Evolutionary conservation across 306 rosid genomes (phyloP).

Genomic region (Glycyrrhiza uralensis): DNA sequence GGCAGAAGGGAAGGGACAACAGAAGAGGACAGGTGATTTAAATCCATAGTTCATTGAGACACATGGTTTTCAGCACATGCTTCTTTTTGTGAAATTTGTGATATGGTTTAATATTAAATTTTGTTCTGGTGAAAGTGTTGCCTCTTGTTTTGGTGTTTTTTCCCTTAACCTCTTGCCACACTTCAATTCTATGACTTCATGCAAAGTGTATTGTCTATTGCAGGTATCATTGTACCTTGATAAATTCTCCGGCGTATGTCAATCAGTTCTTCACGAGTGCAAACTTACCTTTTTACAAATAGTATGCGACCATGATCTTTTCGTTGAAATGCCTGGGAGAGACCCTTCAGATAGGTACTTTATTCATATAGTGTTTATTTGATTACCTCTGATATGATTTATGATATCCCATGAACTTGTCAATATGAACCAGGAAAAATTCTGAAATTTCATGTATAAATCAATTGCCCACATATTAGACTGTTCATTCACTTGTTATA

Average conservation of each 20-base stretch:
- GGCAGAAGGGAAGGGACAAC: too few relatives aligned
- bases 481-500: constrained; percentile 29
- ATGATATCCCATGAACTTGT: neutral
- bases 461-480: constrained; percentile 10
- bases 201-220: constrained; percentile 29
- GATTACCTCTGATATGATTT: neutral
- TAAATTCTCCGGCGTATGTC: constrained; percentile 97
- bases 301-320: constrained; percentile 93
- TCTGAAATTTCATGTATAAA: neutral
- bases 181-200: neutral
- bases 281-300: constrained; percentile 91
- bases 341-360: constrained; percentile 97
- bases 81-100: neutral
- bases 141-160: neutral
- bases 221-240: constrained; percentile 96
- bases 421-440: neutral
- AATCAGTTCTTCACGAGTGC: constrained; percentile 91
- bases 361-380: neutral
- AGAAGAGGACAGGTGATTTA: too few relatives aligned
- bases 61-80: neutral
- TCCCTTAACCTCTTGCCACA: neutral
- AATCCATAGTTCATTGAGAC: too few relatives aligned
- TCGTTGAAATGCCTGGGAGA: constrained; percentile 99
- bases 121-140: constrained; percentile 10
- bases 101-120: neutral